A percentile compares a stretch with the other conserved stretches of the same genome.
Conservation (phyloP, 2,329 filamentous ascomycete genomes). For the Colletotrichum tanaceti region DNA sequence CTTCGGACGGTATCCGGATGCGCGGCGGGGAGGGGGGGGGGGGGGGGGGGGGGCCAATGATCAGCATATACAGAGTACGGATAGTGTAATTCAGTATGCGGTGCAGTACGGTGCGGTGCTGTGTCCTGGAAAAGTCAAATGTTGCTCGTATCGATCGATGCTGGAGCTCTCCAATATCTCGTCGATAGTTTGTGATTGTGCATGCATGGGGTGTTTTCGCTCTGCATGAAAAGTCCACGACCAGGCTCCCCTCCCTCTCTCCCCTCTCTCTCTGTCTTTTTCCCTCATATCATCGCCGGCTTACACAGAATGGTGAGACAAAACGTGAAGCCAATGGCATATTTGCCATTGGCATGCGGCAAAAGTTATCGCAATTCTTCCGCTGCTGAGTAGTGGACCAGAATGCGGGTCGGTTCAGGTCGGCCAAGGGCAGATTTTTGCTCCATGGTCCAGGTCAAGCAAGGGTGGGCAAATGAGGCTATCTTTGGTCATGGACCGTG, state of each 20-base stretch:
- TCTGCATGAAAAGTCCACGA: not conserved
- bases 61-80: no score
- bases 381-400: not conserved
- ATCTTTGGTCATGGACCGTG: conserved; percentile 1
- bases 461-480: conserved; percentile 5
- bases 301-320: not conserved
- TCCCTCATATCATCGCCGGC: not conserved
- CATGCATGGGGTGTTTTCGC: conserved; percentile 4
- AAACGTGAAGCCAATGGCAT: not conserved
- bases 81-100: no score
- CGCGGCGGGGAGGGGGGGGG: no score
- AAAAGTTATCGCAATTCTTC: not conserved
- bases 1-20: no score
- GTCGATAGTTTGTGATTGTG: conserved; percentile 1
- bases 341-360: not conserved
- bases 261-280: no score
- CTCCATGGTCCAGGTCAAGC: no score
- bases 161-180: not conserved
- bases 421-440: conserved; percentile 28
- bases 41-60: no score
- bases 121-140: not conserved
- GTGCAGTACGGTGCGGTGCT: no score
- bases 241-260: no score
- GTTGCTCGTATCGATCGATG: no score
- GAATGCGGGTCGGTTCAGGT: conserved; percentile 31